Evolutionary conservation across 768 basidiomycete genomes (phyloP).

Genomic region (Suillus spraguei): DNA sequence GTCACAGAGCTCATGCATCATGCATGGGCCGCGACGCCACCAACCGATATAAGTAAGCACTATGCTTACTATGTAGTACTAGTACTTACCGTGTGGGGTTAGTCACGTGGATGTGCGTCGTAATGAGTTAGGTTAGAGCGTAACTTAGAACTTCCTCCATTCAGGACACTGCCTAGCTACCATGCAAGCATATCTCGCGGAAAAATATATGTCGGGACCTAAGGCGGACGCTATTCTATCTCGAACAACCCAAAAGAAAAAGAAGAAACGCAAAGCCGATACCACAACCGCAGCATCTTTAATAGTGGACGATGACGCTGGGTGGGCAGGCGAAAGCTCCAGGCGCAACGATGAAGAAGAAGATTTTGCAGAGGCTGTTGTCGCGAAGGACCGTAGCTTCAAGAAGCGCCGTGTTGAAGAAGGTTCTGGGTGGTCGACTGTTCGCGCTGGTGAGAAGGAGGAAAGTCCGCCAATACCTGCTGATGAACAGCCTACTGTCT

Average conservation of each 20-base stretch:
- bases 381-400: conserved; percentile 77
- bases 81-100: no score
- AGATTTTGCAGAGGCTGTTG: conserved; percentile 60
- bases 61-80: no score
- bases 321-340: conserved; percentile 55
- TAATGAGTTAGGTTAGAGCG: no score
- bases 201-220: conserved; percentile 95
- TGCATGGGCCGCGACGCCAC: no score
- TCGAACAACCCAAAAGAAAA: conserved; percentile 59
- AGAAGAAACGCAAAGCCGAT: conserved; percentile 65
- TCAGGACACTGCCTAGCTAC: conserved; percentile 8
- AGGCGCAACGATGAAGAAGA: conserved; percentile 59
- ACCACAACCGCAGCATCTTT: conserved; percentile 28
- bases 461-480: conserved; percentile 53
- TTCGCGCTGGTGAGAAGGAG: conserved; percentile 54
- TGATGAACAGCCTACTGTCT: conserved; percentile 70
- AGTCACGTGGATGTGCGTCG: neutral
- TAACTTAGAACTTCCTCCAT: neutral
- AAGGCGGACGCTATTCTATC: conserved; percentile 95
- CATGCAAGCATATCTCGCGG: conserved; percentile 84
- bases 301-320: conserved; percentile 69
- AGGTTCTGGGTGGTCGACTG: conserved; percentile 67
- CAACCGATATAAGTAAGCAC: no score
- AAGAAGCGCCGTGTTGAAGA: conserved; percentile 67
- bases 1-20: no score